Percentiles rank a stretch among this genome's conserved stretches.
Evolutionary conservation across 495 filamentous ascomycete species (phyloP).

Genomic region (Pseudotulostoma volvatum): DNA sequence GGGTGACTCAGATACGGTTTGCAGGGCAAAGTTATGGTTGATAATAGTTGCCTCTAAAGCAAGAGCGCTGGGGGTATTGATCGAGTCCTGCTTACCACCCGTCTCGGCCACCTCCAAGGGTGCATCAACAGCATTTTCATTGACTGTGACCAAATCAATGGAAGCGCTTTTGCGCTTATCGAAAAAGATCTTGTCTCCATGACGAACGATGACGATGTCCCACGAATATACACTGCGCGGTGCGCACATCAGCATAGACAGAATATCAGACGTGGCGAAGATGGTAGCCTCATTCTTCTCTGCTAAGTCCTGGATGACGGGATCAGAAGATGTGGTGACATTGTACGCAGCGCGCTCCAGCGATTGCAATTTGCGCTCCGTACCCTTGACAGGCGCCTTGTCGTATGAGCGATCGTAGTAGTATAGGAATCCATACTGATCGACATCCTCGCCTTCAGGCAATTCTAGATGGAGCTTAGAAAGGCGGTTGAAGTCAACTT

Average conservation of each 20-base stretch:
- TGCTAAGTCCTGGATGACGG: conserved; percentile 88
- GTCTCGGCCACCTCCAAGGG: conserved; percentile 80
- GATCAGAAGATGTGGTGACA: conserved; percentile 88
- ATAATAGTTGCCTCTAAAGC: conserved; percentile 97
- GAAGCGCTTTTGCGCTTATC: conserved; percentile 91
- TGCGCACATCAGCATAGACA: conserved; percentile 98
- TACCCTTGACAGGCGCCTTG: conserved; percentile 73
- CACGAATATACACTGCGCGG: conserved; percentile 91
- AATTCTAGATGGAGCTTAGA: conserved; percentile 89
- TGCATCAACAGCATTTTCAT: conserved; percentile 96
- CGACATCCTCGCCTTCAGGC: conserved; percentile 86
- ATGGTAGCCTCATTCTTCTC: conserved; percentile 95
- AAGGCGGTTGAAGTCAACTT: conserved; percentile 94
- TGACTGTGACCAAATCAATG: conserved; percentile 94
- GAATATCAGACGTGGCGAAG: conserved; percentile 89
- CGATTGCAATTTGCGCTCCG: conserved; percentile 69
- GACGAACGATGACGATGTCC: conserved; percentile 84
- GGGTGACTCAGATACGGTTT: conserved; percentile 73
- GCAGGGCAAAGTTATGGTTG: conserved; percentile 97
- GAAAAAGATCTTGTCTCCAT: conserved; percentile 91
- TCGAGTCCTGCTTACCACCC: conserved; percentile 62
- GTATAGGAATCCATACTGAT: conserved; percentile 90
- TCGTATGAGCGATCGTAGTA: conserved; percentile 94
- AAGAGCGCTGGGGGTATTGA: conserved; percentile 81
- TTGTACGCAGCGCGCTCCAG: conserved; percentile 94